Evolutionary conservation across 179 eudicot species (phyloP).

Genomic region (Patellifolia procumbens): DNA sequence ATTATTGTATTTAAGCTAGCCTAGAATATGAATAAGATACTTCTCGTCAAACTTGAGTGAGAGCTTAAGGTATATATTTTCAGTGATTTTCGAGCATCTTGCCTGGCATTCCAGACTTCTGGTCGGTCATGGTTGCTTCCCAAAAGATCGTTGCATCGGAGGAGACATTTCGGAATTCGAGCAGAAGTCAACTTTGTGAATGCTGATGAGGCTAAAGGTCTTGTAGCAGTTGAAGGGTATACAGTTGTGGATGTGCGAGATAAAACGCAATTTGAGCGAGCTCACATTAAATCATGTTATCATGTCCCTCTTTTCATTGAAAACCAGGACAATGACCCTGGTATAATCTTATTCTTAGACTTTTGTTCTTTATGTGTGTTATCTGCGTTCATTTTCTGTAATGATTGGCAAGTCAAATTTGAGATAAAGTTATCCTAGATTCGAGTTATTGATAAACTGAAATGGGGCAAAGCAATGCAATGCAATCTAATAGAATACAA

Average conservation of each 20-base stretch:
- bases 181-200: constrained; percentile 70
- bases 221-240: constrained; percentile 67
- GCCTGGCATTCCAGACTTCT: constrained; percentile 51
- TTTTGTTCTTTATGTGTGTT: not conserved
- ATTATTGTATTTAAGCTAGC: not conserved
- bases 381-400: not conserved
- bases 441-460: too few relatives aligned
- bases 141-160: constrained; percentile 35
- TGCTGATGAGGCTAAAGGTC: constrained; percentile 80
- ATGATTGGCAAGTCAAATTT: not conserved
- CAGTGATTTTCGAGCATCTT: constrained; percentile 71
- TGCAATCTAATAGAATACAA: too few relatives aligned
- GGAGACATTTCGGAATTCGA: constrained; percentile 41
- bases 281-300: constrained; percentile 82
- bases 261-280: constrained; percentile 62
- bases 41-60: constrained; percentile 21
- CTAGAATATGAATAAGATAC: not conserved
- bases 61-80: constrained; percentile 42
- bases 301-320: constrained; percentile 87
- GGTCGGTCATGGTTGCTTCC: constrained; percentile 31
- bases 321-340: constrained; percentile 79
- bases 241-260: constrained; percentile 83
- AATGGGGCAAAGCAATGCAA: too few relatives aligned
- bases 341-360: constrained; percentile 34
- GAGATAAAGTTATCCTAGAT: too few relatives aligned